phyloP scores from a whole-genome alignment of 352 stramenopile species.

The Phytophthora cactorum region DNA sequence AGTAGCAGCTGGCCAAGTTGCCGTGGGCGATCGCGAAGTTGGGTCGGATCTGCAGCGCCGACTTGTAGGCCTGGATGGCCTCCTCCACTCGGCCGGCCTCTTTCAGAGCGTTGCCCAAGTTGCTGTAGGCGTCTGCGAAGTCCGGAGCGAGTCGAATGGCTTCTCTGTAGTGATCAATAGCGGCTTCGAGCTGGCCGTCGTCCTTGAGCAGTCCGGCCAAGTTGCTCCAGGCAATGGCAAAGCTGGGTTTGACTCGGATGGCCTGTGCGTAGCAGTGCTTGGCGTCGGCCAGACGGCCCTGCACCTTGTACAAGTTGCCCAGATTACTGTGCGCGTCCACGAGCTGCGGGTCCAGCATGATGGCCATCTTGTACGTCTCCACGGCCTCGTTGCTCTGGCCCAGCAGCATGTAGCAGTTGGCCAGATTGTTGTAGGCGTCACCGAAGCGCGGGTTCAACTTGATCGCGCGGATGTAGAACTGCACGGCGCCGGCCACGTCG shows the following conservation, averaged over 20 bases:
- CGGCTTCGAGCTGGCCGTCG: slow-evolving; percentile 76
- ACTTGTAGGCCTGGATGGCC: slow-evolving; percentile 87
- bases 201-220: slow-evolving; percentile 93
- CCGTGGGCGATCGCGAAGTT: slow-evolving; percentile 93
- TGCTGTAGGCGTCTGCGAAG: slow-evolving; percentile 89
- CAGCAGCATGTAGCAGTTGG: slow-evolving; percentile 92
- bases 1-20: slow-evolving; percentile 93
- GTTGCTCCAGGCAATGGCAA: slow-evolving; percentile 94
- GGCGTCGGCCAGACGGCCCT: slow-evolving; percentile 85
- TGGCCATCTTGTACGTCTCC: slow-evolving; percentile 95
- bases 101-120: slow-evolving; percentile 87
- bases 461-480: slow-evolving; percentile 95
- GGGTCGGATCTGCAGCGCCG: slow-evolving; percentile 81
- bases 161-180: slow-evolving; percentile 89
- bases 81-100: slow-evolving; percentile 74
- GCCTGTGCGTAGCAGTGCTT: slow-evolving; percentile 92
- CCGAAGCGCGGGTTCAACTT: slow-evolving; percentile 92
- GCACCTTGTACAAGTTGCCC: slow-evolving; percentile 93
- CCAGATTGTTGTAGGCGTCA: slow-evolving; percentile 94
- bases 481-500: slow-evolving; percentile 86
- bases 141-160: slow-evolving; percentile 82
- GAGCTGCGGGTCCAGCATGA: slow-evolving; percentile 87
- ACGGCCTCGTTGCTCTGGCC: slow-evolving; percentile 90
- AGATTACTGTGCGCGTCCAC: slow-evolving; percentile 95
- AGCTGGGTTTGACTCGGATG: slow-evolving; percentile 89